Conservation (phyloP, 208 protist species). For the Wallacemonas sp. region DNA sequence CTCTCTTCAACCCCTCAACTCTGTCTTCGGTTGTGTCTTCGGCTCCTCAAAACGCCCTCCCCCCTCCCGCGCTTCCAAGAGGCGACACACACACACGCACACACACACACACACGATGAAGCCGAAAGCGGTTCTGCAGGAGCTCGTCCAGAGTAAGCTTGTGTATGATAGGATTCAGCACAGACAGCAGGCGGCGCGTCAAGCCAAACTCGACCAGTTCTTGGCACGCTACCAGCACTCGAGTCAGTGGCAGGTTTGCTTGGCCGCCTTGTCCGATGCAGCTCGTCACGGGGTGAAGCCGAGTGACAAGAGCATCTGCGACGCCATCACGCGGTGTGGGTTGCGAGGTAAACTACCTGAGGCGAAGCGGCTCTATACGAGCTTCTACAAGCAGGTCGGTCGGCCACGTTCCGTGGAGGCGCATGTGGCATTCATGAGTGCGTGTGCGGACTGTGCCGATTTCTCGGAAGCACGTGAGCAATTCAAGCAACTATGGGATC, state of each 20-base stretch:
- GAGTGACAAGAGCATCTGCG: constrained; percentile 43
- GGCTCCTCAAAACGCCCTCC: too few species aligned
- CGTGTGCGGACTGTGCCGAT: constrained; percentile 48
- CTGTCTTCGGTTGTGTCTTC: too few species aligned
- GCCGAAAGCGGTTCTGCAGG: constrained; percentile 18
- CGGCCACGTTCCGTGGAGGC: constrained; percentile 42
- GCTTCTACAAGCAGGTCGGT: constrained; percentile 40
- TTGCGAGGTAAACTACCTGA: constrained; percentile 32
- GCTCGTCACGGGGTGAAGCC: constrained; percentile 43
- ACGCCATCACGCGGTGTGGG: constrained; percentile 59
- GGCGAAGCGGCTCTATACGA: constrained; percentile 47
- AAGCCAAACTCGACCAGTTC: constrained; percentile 45
- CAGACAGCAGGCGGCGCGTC: constrained; percentile 31
- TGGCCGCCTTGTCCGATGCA: constrained; percentile 53
- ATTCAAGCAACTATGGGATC: constrained; percentile 29
- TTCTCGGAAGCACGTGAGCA: constrained; percentile 50
- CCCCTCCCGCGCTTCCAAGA: too few species aligned
- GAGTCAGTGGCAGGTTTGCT: constrained; percentile 50
- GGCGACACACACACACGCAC: too few species aligned
- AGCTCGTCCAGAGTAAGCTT: constrained; percentile 44
- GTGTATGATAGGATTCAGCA: constrained; percentile 39
- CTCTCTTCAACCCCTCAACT: too few species aligned
- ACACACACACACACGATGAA: constrained; percentile 7
- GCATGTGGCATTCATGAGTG: constrained; percentile 65
- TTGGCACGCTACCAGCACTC: constrained; percentile 50